Evolutionary conservation across 2,329 filamentous ascomycete genomes (phyloP), one percentile per base, ranked within the genome.

Genomic region (Coleophoma cylindrospora): DNA sequence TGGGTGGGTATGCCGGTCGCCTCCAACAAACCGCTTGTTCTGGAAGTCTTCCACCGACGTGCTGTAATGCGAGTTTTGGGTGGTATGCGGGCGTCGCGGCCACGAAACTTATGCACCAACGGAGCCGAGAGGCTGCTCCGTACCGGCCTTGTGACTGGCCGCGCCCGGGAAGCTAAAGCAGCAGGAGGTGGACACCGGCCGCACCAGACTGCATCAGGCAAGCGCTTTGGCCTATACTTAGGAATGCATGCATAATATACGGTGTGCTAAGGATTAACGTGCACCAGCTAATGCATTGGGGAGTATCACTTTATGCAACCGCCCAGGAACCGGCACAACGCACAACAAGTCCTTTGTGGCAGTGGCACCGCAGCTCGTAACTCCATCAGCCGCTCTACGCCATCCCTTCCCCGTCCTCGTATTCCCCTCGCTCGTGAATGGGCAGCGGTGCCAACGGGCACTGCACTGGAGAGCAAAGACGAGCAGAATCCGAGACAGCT

Each of bases 21-120:
- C 21, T 27, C 19, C 37, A 27, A 38, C 44, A 43, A 33, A 21
- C 45, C 17, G 40, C 54, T 57, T 27, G 38, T 57, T 60, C 56
- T 58, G 56, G 57, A 60, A 60, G 45, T 54, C 21, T 15, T 43
- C 45, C 15, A 55, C 57, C 54, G 57, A 49, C 50, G 47, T 17
- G n/a, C 17, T 47, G 5, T 21, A 6, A 27, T 17, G 12, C 33
- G 32, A 17, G 22, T 38, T 21, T 33, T 40, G 11, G 34, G 13
- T 37, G 40, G 32, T 17, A 17, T 38, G 36, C 15, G 11, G 36
- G 36, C 36, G 36, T n/a, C 15, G 27, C 9, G 27, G 36, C 36
- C 13, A 38, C 36, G 15, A 38, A 38, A 38, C 36, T 38, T 38
- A 38, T 38, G 36, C 36, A 38, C 2, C 27, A 10, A 27, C 27